Base-by-base conservation (phyloP, 1,284 basidiomycete genomes). In the Exsudoporus floridanus region DNA sequence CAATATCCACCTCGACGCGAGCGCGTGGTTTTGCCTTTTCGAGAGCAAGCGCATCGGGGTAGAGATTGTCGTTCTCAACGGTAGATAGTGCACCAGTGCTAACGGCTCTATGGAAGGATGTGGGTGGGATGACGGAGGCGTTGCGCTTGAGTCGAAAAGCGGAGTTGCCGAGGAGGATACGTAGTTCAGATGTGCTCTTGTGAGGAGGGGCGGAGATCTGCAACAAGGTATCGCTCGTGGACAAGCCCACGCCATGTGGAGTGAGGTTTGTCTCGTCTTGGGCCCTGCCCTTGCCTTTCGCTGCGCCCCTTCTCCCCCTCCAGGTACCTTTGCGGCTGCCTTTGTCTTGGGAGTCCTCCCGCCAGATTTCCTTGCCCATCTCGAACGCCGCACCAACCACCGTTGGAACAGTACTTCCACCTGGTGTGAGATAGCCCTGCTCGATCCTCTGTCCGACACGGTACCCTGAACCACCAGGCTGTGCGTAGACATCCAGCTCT, bases 1-100 rank as follows among this genome's bases (percentile, higher is more conserved):
- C 73, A 23, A 98, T 81, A 60, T 97, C 92, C 7, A 97, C 77
- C 64, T 92, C 88, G 1, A 97, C 89, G 28, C 92, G 84, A 3
- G 92, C 84, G 28, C 77, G 77, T 12, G 76, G 61, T 74, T 88
- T 81, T 43, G 82, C 81, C 70, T 87, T 82, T 73, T 92, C 82
- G 52, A 88, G 66, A 48, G 70, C 62, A 5, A 82, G 72, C 7
- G 64, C 56, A 33, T 67, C 51, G 1, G 48, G 53, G 14, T 65
- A 33, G 60, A 60, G n/a, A 25, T 54, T 38, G 52, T 55, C 53
- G 37, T 48, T 60, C 54, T 54, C 59, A 18, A 28, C 44, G 41
- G 44, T 46, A 57, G 50, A 46, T 18, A 38, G 33, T 1, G 49
- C 52, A 4, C 48, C 51, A 2, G 54, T 25, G 27, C 55, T 53